These are phyloP conservation scores for Beauveria varroae DNA, from an alignment of 2,329 filamentous ascomycete species.

Conservation along the genomic window DNA sequence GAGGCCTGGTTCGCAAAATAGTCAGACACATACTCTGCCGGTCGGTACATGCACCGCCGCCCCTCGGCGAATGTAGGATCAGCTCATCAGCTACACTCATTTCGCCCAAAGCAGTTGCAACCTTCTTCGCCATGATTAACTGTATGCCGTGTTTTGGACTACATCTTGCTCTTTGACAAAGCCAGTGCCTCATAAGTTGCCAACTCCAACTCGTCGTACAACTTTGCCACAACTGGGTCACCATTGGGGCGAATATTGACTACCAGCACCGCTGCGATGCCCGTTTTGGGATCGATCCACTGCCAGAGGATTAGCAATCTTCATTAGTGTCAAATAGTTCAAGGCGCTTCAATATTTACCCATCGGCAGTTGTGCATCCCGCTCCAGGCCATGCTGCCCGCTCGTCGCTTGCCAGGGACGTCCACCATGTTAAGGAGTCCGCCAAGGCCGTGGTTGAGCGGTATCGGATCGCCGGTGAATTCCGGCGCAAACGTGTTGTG, in stretches of 20 bases:
- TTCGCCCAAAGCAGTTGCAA: neutral
- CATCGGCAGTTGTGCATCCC: slow-evolving; percentile 36
- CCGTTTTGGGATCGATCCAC: slow-evolving; percentile 31
- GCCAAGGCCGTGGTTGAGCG: slow-evolving; percentile 30
- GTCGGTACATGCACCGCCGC: neutral
- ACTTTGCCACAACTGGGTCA: slow-evolving; percentile 25
- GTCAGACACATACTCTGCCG: too few species aligned
- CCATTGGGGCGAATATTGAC: slow-evolving; percentile 31
- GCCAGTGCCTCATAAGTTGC: slow-evolving; percentile 26
- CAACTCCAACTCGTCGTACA: slow-evolving; percentile 33
- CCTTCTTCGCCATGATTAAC: too few species aligned
- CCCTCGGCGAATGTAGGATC: too few species aligned
- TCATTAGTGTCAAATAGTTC: neutral
- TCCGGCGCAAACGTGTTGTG: slow-evolving; percentile 28
- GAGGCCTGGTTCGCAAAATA: too few species aligned
- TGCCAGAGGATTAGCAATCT: slow-evolving; percentile 8
- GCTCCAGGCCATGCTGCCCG: slow-evolving; percentile 37
- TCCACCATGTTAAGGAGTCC: slow-evolving; percentile 33
- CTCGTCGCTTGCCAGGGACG: slow-evolving; percentile 31
- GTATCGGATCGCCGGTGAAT: slow-evolving; percentile 22
- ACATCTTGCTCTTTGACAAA: neutral
- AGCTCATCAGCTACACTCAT: neutral
- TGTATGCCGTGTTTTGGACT: neutral
- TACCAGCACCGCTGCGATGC: slow-evolving; percentile 32
- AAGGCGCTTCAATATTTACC: slow-evolving; percentile 23